These are phyloP conservation scores for Phytophthora kernoviae DNA, from an alignment of 352 stramenopile species.

Conservation along the genomic window DNA sequence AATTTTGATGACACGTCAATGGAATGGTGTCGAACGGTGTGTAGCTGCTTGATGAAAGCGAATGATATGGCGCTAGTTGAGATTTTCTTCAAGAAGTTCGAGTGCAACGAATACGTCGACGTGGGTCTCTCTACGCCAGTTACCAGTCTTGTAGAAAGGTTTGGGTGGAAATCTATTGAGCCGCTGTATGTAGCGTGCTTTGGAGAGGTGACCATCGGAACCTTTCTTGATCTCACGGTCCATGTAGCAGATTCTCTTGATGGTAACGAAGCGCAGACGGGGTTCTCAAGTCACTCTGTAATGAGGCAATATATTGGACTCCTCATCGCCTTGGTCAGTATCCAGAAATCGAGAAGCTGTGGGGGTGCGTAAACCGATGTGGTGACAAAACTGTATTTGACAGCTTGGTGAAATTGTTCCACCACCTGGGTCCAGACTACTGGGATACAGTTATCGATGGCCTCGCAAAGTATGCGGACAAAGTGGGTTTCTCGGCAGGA, in stretches of 20 bases:
- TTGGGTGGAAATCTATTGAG: not conserved
- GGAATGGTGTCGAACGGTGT: not conserved
- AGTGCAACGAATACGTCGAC: not conserved
- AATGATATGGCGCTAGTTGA: not conserved
- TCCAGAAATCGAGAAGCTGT: not conserved
- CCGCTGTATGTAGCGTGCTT: slow-evolving; percentile 3
- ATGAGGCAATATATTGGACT: not conserved
- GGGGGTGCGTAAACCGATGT: not conserved
- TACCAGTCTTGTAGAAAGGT: not conserved
- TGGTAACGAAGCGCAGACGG: not conserved
- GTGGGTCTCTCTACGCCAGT: not conserved
- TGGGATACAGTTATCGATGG: not conserved
- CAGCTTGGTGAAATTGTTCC: not conserved
- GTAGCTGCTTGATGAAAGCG: not conserved
- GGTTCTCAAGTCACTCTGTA: not conserved
- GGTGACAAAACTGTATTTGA: not conserved
- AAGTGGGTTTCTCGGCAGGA: not conserved
- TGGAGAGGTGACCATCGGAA: not conserved
- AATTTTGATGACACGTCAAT: not conserved
- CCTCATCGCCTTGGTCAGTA: not conserved
- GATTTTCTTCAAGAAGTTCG: not conserved
- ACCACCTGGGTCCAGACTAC: not conserved
- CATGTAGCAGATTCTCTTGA: not conserved
- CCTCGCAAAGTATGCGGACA: not conserved
- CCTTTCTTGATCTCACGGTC: not conserved